Conservation (phyloP, 2,329 filamentous ascomycete genomes). For the Sarocladiaceae sp. region DNA sequence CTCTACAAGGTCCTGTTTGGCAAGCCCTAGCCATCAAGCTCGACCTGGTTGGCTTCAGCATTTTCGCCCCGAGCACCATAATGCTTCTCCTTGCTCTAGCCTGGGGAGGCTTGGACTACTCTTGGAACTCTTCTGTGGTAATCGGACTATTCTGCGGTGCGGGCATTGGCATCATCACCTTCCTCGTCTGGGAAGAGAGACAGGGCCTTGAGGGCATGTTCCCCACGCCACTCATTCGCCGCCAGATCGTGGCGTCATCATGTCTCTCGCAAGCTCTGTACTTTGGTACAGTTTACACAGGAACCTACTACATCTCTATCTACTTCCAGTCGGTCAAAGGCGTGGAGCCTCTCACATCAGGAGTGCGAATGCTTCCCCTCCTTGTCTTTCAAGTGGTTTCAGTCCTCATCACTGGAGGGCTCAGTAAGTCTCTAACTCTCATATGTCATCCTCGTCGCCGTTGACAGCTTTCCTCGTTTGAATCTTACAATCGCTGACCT, state of each 20-base stretch:
- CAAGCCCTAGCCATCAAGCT: background rate
- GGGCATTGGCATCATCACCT: constrained; percentile 24
- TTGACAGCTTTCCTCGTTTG: constrained; percentile 13
- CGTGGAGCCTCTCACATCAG: constrained; percentile 28
- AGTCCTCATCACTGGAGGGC: constrained; percentile 25
- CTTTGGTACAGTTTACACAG: constrained; percentile 25
- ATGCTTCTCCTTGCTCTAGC: constrained; percentile 2
- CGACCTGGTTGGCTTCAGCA: constrained; percentile 2
- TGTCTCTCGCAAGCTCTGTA: background rate
- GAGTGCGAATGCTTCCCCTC: constrained; percentile 34
- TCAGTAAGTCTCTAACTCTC: constrained; percentile 24
- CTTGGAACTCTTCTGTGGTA: constrained; percentile 23
- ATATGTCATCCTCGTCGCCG: too few species aligned
- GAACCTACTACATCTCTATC: constrained; percentile 37
- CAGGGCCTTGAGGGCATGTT: constrained; percentile 42
- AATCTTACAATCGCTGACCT: background rate
- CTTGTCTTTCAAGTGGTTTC: constrained; percentile 31
- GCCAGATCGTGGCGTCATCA: constrained; percentile 32
- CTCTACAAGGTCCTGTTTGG: background rate
- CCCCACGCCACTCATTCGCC: constrained; percentile 31
- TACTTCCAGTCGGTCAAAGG: constrained; percentile 41
- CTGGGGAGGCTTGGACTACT: background rate
- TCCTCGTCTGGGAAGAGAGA: constrained; percentile 32
- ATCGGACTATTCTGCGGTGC: constrained; percentile 35
- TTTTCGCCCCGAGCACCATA: background rate